A percentile compares a stretch with the other conserved stretches of the same genome.
Conservation (phyloP, 306 rosid genomes). For the Hylodesmum podocarpum region DNA sequence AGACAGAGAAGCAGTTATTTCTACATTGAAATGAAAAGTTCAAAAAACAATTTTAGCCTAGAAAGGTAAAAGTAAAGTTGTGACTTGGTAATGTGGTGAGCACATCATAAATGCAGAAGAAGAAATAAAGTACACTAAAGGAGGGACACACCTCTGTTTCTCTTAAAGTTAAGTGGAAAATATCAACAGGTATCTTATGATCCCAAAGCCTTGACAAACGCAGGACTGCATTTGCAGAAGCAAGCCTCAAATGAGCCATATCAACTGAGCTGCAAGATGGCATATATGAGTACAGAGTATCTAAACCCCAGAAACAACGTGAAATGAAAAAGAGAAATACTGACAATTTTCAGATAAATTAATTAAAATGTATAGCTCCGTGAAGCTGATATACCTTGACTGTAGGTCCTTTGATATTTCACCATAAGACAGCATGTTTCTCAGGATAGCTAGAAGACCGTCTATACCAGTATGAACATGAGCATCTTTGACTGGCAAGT, state of each 20-base stretch:
- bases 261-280: slow-evolving; percentile 78
- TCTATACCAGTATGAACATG: slow-evolving; percentile 82
- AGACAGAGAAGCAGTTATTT: slow-evolving; percentile 29
- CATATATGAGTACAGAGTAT: slow-evolving; percentile 29
- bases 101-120: slow-evolving; percentile 25
- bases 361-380: not conserved
- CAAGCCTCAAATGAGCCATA: slow-evolving; percentile 90
- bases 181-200: slow-evolving; percentile 78
- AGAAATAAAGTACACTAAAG: slow-evolving; percentile 26
- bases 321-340: not conserved
- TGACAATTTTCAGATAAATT: not conserved
- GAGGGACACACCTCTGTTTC: slow-evolving; percentile 61
- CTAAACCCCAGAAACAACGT: slow-evolving; percentile 27
- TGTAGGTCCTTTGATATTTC: slow-evolving; percentile 81
- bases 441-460: slow-evolving; percentile 68
- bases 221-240: slow-evolving; percentile 94
- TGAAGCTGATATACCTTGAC: slow-evolving; percentile 68
- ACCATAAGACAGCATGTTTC: slow-evolving; percentile 77
- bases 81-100: slow-evolving; percentile 15
- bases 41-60: slow-evolving; percentile 23
- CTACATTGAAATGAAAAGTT: slow-evolving; percentile 28
- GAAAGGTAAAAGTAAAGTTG: not conserved
- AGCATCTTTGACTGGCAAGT: slow-evolving; percentile 93
- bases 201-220: slow-evolving; percentile 92
- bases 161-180: slow-evolving; percentile 78